Base-by-base conservation (phyloP, 106 monocot species). In the Dendrobium catenatum region DNA sequence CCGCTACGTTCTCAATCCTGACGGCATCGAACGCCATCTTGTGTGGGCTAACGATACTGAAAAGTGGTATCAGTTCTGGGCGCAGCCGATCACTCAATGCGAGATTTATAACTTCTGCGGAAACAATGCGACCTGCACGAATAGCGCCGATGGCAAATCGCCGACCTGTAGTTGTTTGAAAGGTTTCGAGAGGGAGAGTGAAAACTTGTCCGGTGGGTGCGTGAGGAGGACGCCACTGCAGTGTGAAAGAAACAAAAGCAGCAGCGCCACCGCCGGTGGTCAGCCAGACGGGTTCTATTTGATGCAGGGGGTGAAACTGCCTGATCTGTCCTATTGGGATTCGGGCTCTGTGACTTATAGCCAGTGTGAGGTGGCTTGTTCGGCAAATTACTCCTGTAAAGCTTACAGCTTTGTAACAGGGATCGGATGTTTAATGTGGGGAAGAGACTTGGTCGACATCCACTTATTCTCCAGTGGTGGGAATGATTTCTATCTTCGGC, bases 371-470 rank as follows among this genome's bases (percentile, higher is more conserved):
- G 43, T 76, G 7, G n/a, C 19, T 27, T 91, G 91, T 61, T 11
- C 82, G 67, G 75, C 5, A 7, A 88, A 91, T 46, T 88, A 88
- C 55, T 91, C 91, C 6, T 91, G 91, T 47, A 86, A 70, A 56
- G 91, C 84, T 13, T 91, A 88, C 73, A 49, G 86, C 10, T 80
- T 19, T 16, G 82, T 77, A 1, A 68, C 68, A 2, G 91, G 91
- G 33, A 91, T 88, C 8, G 82, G 84, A 16, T 91, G 91, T 51
- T 73, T 91, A 68, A 80, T 77, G 15, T 89, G 89, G 89, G 49
- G 66, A 15, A 18, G n/a, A 5, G 86, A 89, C 31, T 51, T 89
- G 43, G 55, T 82, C 1, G 89, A 89, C 77, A 55, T 89, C 13
- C 74, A 84, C 22, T 15, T 72, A 29, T 83, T 86, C 33, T 54